phyloP scores from a whole-genome alignment of 345 rosid genomes.

The Ailanthus altissimus region DNA sequence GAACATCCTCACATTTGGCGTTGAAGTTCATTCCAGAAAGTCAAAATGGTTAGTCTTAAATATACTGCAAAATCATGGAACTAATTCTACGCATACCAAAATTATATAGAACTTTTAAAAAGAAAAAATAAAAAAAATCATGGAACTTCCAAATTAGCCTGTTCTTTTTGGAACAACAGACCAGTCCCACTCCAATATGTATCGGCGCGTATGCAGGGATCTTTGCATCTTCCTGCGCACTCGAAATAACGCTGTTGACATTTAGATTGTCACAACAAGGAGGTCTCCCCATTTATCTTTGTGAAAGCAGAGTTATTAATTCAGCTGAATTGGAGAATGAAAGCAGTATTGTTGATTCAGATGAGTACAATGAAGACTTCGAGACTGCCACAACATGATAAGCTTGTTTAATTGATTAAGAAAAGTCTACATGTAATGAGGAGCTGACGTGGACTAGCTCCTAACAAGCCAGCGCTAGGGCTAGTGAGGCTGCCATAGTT shows the following conservation, averaged over 20 bases:
- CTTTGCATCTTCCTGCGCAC: slow-evolving; percentile 66
- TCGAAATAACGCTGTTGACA: slow-evolving; percentile 51
- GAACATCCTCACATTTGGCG: not conserved
- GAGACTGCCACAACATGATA: too few species aligned
- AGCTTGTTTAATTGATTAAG: too few species aligned
- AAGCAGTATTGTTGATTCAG: too few species aligned
- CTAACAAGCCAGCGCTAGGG: too few species aligned
- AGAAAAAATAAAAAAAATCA: too few species aligned
- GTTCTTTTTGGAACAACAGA: slow-evolving; percentile 51
- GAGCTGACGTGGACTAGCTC: too few species aligned
- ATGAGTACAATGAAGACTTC: too few species aligned
- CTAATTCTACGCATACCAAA: not conserved
- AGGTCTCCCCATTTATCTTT: slow-evolving; percentile 37
- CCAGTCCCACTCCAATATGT: slow-evolving; percentile 63
- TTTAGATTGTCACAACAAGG: slow-evolving; percentile 53
- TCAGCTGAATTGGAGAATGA: too few species aligned
- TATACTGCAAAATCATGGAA: not conserved
- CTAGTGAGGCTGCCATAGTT: too few species aligned
- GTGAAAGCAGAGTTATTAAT: too few species aligned
- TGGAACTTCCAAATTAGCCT: slow-evolving; percentile 35
- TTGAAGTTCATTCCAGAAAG: slow-evolving; percentile 1
- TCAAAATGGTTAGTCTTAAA: slow-evolving; percentile 9
- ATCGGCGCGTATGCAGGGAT: slow-evolving; percentile 53
- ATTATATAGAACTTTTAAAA: too few species aligned
- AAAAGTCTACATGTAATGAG: too few species aligned